Conservation (phyloP, 169 alveolate species). For the Plasmodium malariae region DNA sequence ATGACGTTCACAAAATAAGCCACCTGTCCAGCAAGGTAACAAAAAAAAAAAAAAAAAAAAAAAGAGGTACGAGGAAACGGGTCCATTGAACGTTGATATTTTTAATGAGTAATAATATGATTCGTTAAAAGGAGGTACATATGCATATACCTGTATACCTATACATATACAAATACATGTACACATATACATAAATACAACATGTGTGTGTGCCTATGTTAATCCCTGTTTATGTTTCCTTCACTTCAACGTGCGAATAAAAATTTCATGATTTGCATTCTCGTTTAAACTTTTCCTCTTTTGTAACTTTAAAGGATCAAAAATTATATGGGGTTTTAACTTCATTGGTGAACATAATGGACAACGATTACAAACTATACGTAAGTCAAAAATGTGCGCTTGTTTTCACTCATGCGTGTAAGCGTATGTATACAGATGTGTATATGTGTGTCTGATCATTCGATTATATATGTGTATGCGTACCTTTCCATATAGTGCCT, state of each 20-base stretch:
- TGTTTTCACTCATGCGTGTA: not conserved
- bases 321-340: slow-evolving; percentile 20
- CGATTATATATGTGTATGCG: not conserved
- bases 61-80: not conserved
- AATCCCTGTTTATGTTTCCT: not conserved
- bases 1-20: slow-evolving; percentile 36
- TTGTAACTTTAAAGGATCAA: slow-evolving; percentile 19
- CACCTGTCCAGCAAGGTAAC: slow-evolving; percentile 43
- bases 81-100: not conserved
- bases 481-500: slow-evolving; percentile 15
- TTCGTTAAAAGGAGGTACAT: too few relatives aligned
- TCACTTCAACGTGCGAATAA: not conserved
- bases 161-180: too few relatives aligned
- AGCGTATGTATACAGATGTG: not conserved
- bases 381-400: slow-evolving; percentile 6
- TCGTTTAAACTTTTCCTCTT: too few relatives aligned
- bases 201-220: not conserved
- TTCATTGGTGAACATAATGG: slow-evolving; percentile 14
- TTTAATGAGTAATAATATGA: too few relatives aligned
- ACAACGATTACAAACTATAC: slow-evolving; percentile 32
- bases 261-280: not conserved
- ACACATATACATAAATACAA: not conserved
- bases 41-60: slow-evolving; percentile 1
- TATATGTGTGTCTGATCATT: not conserved
- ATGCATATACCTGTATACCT: too few relatives aligned